Conservation (phyloP, 2,329 filamentous ascomycete species). For the Davidsoniella eucalypti region DNA sequence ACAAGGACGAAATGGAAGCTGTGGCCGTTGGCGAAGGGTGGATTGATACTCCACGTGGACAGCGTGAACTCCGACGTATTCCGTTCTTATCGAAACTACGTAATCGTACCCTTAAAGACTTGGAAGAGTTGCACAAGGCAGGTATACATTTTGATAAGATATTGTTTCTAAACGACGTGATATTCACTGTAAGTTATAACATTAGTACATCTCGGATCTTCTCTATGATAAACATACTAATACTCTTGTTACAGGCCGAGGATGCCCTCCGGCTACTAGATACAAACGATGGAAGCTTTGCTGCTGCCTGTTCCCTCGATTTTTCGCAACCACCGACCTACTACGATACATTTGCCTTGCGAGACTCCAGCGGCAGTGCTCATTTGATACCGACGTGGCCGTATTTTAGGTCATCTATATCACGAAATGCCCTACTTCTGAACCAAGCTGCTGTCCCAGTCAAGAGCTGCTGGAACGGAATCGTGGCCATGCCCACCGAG, state of each 20-base stretch:
- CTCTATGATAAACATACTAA: neutral
- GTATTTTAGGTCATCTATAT: constrained; percentile 35
- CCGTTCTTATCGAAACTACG: constrained; percentile 49
- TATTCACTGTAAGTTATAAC: constrained; percentile 32
- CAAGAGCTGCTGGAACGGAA: constrained; percentile 30
- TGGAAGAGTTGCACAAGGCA: constrained; percentile 32
- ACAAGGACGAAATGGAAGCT: constrained; percentile 35
- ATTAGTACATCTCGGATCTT: neutral
- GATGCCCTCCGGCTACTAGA: constrained; percentile 39
- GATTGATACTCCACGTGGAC: constrained; percentile 40
- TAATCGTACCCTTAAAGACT: constrained; percentile 45
- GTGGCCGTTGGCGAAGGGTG: constrained; percentile 36
- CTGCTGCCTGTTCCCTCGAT: constrained; percentile 45
- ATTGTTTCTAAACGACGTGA: constrained; percentile 46
- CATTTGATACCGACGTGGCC: constrained; percentile 40
- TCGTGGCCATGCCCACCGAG: constrained; percentile 34
- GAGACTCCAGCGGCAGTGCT: constrained; percentile 34
- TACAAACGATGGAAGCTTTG: constrained; percentile 41
- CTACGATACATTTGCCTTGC: constrained; percentile 47
- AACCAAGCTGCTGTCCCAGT: constrained; percentile 30
- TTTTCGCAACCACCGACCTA: constrained; percentile 36
- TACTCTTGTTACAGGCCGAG: constrained; percentile 24
- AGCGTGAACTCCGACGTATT: constrained; percentile 45
- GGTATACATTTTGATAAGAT: constrained; percentile 41
- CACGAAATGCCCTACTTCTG: constrained; percentile 35